Evolutionary conservation across 768 basidiomycete genomes (phyloP), one percentile per base, ranked within the genome.

Genomic region (Amylocystis lapponica): DNA sequence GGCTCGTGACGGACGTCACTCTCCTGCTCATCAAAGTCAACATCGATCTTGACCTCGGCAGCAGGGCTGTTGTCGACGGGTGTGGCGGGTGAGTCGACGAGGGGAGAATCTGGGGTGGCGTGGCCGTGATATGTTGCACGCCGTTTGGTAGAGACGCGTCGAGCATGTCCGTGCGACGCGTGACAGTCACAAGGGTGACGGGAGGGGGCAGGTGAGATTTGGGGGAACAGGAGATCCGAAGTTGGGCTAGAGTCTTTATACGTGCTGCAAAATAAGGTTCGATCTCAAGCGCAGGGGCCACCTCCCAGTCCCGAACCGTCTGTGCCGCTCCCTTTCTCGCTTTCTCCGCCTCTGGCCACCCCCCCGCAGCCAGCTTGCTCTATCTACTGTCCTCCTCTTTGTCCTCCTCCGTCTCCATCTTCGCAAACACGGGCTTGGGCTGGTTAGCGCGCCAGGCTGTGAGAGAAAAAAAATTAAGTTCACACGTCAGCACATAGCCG

Each of bases 391-490:
- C 62, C 49, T 75, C 70, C 49, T 81, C 76, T 45, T 76, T 71
- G 48, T 81, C 77, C 51, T 77, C 72, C 41, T 75, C 69, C 53
- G 75, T 69, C 50, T 73, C 69, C 43, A 63, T 75, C 46, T 79
- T 68, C 37, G 81, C 78, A 60, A 94, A 94, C 46, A 95, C 86
- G 0, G 91, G 79, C 61, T 81, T 79, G 42, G 92, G 90, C 61
- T 94, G 90, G 66, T 84, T 92, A 56, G 70, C 65, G 66, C 72
- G 77, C 90, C 91, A 92, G 29, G 91, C 90, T 93, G 71, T 67
- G 44, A 46, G 48, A 34, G 43, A 55, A n/a, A n/a, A n/a, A n/a
- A 56, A 53, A 48, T 43, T 48, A 41, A 33, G 54, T 53, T 57
- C 52, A 47, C 50, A 63, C 57, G 55, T 52, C 52, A 58, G 58